These are phyloP conservation scores for Debaryomycetaceae sp. DNA, from an alignment of 1,139 yeast genomes.

Conservation along the genomic window DNA sequence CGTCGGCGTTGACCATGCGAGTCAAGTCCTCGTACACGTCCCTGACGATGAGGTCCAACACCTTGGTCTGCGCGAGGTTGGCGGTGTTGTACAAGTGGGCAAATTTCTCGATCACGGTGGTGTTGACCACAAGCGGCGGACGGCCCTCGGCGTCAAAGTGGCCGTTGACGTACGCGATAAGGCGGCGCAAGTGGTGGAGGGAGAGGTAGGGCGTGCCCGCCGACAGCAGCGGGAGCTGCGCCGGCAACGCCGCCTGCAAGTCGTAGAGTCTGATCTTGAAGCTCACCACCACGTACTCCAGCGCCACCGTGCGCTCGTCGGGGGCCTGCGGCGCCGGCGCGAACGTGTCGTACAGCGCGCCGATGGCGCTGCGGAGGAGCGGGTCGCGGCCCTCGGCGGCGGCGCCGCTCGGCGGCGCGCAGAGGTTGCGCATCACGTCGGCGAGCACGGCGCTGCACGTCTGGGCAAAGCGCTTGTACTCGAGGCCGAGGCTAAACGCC, in stretches of 20 bases:
- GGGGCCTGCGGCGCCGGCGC: conserved; percentile 18
- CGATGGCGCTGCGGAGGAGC: conserved; percentile 38
- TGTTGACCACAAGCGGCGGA: conserved; percentile 41
- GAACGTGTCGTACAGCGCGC: conserved; percentile 43
- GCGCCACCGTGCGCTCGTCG: conserved; percentile 10
- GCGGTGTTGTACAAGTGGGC: conserved; percentile 49
- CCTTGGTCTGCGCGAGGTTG: conserved; percentile 43
- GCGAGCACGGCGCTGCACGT: conserved; percentile 24
- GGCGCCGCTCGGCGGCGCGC: too few relatives aligned
- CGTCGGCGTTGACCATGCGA: conserved; percentile 50
- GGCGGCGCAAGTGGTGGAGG: conserved; percentile 54
- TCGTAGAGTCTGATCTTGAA: conserved; percentile 60
- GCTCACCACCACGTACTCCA: conserved; percentile 55
- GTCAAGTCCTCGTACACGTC: conserved; percentile 56
- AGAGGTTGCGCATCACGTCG: conserved; percentile 26
- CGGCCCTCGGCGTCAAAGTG: conserved; percentile 18
- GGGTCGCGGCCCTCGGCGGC: conserved; percentile 15
- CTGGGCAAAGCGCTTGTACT: conserved; percentile 23
- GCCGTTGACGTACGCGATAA: conserved; percentile 56
- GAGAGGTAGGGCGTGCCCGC: conserved; percentile 54
- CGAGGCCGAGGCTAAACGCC: conserved; percentile 16
- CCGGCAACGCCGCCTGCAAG: conserved; percentile 55
- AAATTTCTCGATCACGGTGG: conserved; percentile 58
- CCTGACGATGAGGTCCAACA: conserved; percentile 51
- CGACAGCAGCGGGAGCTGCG: conserved; percentile 49